Evolutionary conservation across 2,329 filamentous ascomycete genomes (phyloP), one percentile per base, ranked within the genome.

Genomic region (Cercospora sp.): DNA sequence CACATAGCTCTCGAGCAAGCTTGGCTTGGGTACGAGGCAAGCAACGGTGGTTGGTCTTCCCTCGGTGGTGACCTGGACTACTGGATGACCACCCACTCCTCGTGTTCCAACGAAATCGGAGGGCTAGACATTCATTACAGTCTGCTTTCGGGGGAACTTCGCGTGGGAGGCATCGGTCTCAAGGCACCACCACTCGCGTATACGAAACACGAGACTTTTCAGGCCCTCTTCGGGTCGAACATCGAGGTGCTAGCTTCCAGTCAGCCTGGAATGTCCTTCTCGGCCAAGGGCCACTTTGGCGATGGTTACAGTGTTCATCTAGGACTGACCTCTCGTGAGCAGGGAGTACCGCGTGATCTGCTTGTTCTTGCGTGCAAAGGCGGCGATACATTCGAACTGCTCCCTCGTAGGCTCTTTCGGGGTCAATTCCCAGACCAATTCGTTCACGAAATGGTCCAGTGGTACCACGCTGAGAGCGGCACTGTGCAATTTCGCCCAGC

Each of bases 391-490:
- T 73, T 81, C 1, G 81, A 84, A 63, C 72, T 78, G 1, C 68
- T 85, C 8, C 77, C 79, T 0, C 61, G 13, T 34, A 34, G 65
- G 0, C 40, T 79, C 0, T 81, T 84, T 51, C 32, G 60, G 2
- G 57, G 65, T 0, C 87, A 89, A 70, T 76, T 90, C 0, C 89
- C 89, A 0, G 71, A 71, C 0, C 74, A 80, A 0, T 78, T 91
- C 0, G 69, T 88, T 0, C 75, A 85, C 0, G 77, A 82, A 6
- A 89, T 85, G 60, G 79, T 85, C 0, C 88, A 91, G 69, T 91
- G 88, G 87, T 78, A 90, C 5, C 80, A 90, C 49, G 12, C 88
- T 0, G 59, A 68, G 2, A 78, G 77, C 1, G 79, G 80, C 2
- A 63, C 77, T 1, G 61, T 91, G 0, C 85, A 90, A 51, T 83